phyloP scores from a whole-genome alignment of 139 green algal species.

The Chlamydomonas urium region DNA sequence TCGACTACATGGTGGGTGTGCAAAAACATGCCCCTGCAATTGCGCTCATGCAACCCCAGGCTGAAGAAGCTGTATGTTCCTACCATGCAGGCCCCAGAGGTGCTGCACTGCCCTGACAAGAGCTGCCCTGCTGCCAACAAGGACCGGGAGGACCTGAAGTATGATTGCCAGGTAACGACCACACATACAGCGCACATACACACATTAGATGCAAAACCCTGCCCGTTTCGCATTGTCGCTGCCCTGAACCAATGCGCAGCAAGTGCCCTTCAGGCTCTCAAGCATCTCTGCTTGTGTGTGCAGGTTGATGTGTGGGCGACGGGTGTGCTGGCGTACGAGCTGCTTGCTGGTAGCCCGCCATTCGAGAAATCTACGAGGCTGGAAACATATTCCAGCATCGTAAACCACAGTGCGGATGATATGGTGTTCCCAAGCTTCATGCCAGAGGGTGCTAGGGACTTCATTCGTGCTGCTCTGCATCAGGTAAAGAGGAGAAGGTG shows the following conservation, averaged over 20 bases:
- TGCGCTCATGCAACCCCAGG: too few species aligned
- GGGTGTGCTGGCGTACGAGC: conserved; percentile 39
- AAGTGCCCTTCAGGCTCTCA: too few species aligned
- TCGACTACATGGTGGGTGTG: conserved; percentile 47
- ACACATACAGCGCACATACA: too few species aligned
- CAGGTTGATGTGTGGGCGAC: conserved; percentile 32
- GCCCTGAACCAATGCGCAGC: too few species aligned
- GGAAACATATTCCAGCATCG: conserved; percentile 8
- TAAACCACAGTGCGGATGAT: conserved; percentile 19
- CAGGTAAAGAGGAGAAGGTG: not conserved
- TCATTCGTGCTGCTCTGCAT: not conserved
- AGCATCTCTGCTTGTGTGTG: too few species aligned
- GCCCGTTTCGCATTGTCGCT: too few species aligned
- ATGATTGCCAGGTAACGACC: too few species aligned
- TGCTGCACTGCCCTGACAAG: conserved; percentile 31
- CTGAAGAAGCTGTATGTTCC: too few species aligned
- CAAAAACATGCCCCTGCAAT: too few species aligned
- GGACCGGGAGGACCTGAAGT: conserved; percentile 11
- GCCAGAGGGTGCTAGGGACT: not conserved
- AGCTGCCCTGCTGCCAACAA: conserved; percentile 27
- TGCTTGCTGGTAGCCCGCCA: conserved; percentile 34
- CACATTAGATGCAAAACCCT: too few species aligned
- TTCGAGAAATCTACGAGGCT: conserved; percentile 23
- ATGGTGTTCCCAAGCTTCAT: not conserved
- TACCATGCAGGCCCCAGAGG: conserved; percentile 19